These are phyloP conservation scores for Hyaloscypha bicolor DNA, from an alignment of 495 filamentous ascomycete genomes.

Conservation along the genomic window DNA sequence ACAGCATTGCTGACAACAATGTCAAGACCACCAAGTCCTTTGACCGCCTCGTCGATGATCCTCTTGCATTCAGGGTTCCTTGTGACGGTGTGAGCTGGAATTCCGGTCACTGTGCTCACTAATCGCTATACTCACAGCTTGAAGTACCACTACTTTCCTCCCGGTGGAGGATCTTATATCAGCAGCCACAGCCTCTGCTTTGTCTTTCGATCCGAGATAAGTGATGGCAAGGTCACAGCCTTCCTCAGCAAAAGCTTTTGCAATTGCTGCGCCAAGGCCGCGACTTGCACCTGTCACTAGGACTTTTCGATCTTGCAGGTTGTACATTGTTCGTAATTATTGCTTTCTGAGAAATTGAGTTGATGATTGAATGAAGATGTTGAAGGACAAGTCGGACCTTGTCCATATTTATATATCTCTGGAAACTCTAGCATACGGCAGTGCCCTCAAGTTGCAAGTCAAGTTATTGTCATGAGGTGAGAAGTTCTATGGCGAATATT, in stretches of 20 bases:
- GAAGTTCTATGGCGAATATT: too few relatives aligned
- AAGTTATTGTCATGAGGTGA: too few relatives aligned
- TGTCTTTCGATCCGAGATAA: conserved; percentile 51
- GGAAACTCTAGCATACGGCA: too few relatives aligned
- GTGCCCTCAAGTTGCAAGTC: too few relatives aligned
- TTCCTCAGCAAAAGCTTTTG: conserved; percentile 63
- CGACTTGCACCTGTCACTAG: conserved; percentile 40
- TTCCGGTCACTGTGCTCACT: conserved; percentile 46
- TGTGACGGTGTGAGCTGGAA: conserved; percentile 50
- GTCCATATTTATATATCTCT: too few relatives aligned
- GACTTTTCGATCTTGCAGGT: neutral
- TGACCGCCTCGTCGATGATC: conserved; percentile 56
- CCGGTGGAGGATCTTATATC: conserved; percentile 47
- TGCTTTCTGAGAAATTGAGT: neutral
- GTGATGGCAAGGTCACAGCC: conserved; percentile 69
- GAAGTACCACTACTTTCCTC: neutral
- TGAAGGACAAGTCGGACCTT: too few relatives aligned
- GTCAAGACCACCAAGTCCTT: conserved; percentile 66
- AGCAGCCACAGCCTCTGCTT: conserved; percentile 51
- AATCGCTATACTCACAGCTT: neutral
- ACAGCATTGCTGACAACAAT: conserved; percentile 66
- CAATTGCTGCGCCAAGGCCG: conserved; percentile 64
- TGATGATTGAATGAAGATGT: neutral
- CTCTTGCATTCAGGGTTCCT: conserved; percentile 8
- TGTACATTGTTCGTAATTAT: neutral